Percentiles rank a stretch among this genome's conserved stretches.
phyloP scores from a whole-genome alignment of 768 basidiomycete species.

The Suillus weaverae region DNA sequence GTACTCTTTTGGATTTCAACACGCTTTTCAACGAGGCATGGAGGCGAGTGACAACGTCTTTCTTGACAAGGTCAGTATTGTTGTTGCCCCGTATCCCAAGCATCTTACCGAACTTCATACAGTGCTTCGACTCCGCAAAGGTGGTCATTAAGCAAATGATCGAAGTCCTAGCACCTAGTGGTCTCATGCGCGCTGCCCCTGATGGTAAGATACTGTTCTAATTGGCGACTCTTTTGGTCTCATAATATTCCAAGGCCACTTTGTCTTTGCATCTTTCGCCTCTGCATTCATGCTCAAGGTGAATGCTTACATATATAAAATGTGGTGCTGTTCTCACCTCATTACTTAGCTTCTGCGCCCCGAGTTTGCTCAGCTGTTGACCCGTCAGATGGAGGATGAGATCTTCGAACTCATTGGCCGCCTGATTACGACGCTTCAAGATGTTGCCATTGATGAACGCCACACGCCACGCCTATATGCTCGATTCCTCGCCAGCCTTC shows the following conservation, averaged over 20 bases:
- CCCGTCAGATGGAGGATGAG: constrained; percentile 59
- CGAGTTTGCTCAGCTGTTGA: constrained; percentile 64
- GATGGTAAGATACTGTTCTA: constrained; percentile 52
- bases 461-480: constrained; percentile 82
- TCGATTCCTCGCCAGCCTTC: constrained; percentile 71
- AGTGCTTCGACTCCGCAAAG: constrained; percentile 75
- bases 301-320: constrained; percentile 6
- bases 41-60: constrained; percentile 62
- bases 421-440: constrained; percentile 69
- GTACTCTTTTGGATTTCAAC: constrained; percentile 86
- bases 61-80: constrained; percentile 56
- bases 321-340: not conserved
- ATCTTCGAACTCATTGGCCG: constrained; percentile 72
- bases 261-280: constrained; percentile 78
- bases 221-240: not conserved
- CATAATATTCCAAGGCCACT: constrained; percentile 50
- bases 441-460: constrained; percentile 77
- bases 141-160: constrained; percentile 65
- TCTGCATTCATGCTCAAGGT: constrained; percentile 84
- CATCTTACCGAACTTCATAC: constrained; percentile 2
- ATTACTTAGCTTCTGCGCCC: constrained; percentile 62
- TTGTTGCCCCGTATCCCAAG: not conserved
- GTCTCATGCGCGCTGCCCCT: constrained; percentile 76
- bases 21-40: constrained; percentile 73
- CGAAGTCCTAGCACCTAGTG: constrained; percentile 63